phyloP scores from a whole-genome alignment of 495 filamentous ascomycete species.

The Daldinia childiae region DNA sequence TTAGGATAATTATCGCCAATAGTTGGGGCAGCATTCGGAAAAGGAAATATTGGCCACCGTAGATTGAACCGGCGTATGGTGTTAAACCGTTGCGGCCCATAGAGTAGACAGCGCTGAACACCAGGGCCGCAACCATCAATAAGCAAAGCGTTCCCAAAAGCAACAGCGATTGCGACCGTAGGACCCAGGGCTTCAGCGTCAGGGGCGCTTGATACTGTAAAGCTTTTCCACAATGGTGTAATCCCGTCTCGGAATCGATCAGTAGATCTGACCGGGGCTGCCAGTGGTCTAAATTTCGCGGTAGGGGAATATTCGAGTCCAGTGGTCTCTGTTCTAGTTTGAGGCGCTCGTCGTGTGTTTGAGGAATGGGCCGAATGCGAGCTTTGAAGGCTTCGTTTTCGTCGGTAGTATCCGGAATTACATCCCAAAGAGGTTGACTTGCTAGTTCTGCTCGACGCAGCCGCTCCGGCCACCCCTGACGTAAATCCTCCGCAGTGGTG shows the following conservation, averaged over 20 bases:
- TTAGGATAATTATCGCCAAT: slow-evolving; percentile 72
- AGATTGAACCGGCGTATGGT: slow-evolving; percentile 67
- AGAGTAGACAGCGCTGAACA: slow-evolving; percentile 80
- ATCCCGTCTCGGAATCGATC: slow-evolving; percentile 27
- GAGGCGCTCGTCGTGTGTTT: background rate
- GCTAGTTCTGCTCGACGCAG: slow-evolving; percentile 15
- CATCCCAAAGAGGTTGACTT: background rate
- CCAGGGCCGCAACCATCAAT: slow-evolving; percentile 74
- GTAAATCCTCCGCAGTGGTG: slow-evolving; percentile 13
- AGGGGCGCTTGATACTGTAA: slow-evolving; percentile 57
- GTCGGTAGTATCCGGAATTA: background rate
- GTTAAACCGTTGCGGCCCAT: slow-evolving; percentile 69
- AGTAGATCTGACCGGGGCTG: slow-evolving; percentile 36
- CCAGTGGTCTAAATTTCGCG: slow-evolving; percentile 40
- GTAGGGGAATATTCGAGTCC: slow-evolving; percentile 11
- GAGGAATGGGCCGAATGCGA: background rate
- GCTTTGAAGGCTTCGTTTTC: background rate
- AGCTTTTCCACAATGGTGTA: slow-evolving; percentile 30
- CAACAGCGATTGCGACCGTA: slow-evolving; percentile 70
- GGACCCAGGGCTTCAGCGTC: slow-evolving; percentile 70
- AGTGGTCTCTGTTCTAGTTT: background rate
- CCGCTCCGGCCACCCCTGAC: slow-evolving; percentile 18
- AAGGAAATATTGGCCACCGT: slow-evolving; percentile 80
- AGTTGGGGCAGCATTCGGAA: slow-evolving; percentile 85
- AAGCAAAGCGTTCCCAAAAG: slow-evolving; percentile 67